phyloP scores from a whole-genome alignment of 2,329 filamentous ascomycete genomes.

The Hymenoscyphus salicellus region DNA sequence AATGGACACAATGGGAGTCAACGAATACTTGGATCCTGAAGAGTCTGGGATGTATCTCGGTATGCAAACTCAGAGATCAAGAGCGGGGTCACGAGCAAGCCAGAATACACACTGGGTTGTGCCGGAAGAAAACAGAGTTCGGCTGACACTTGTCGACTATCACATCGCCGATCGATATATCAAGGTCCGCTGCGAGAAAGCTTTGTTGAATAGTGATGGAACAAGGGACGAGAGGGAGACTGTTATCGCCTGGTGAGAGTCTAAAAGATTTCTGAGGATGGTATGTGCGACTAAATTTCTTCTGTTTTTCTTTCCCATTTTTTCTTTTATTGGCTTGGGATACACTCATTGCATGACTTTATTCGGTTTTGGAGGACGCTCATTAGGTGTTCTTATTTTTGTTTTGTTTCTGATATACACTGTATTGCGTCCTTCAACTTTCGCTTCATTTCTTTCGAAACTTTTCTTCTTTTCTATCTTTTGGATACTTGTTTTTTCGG shows the following conservation, averaged over 20 bases:
- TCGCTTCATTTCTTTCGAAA: no score
- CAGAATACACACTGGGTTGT: constrained; percentile 18
- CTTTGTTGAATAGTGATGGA: constrained; percentile 23
- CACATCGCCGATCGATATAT: constrained; percentile 31
- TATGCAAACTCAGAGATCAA: neutral
- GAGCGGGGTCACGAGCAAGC: constrained; percentile 6
- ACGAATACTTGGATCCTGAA: neutral
- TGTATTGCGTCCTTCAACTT: no score
- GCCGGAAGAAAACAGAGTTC: constrained; percentile 30
- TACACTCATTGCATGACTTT: no score
- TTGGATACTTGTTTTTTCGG: neutral
- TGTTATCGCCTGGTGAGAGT: constrained; percentile 30
- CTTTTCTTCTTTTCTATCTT: no score
- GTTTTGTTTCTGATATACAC: no score
- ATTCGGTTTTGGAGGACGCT: no score
- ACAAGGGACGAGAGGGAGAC: constrained; percentile 28
- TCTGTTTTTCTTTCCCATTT: neutral
- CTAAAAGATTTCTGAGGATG: neutral
- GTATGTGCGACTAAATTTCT: neutral
- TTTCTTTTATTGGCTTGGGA: no score
- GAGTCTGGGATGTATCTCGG: neutral
- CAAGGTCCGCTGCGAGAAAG: constrained; percentile 27
- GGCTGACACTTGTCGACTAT: constrained; percentile 28
- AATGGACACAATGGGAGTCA: constrained; percentile 7
- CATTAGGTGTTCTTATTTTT: no score